Conservation (phyloP, 1,284 basidiomycete genomes). For the Moniliella sp. region DNA sequence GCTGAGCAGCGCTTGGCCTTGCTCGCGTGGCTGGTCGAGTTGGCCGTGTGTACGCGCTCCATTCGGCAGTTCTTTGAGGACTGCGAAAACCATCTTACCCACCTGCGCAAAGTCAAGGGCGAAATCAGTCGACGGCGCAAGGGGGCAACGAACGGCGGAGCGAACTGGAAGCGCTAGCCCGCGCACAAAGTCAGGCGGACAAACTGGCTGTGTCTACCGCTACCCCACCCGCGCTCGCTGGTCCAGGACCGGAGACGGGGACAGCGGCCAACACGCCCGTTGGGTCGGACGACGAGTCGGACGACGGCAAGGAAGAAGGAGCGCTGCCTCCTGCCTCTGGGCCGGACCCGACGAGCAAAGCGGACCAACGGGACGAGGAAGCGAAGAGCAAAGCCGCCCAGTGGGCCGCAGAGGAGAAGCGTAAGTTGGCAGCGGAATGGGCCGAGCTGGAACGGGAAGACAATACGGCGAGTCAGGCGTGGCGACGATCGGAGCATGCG, state of each 20-base stretch:
- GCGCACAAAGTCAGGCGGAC: too few species aligned
- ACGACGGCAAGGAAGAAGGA: neutral
- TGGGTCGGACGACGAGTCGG: neutral
- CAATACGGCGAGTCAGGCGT: conserved; percentile 73
- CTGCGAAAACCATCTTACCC: conserved; percentile 68
- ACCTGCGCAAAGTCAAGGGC: conserved; percentile 78
- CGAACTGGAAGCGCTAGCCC: too few species aligned
- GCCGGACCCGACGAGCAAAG: conserved; percentile 23
- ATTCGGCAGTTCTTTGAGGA: conserved; percentile 72
- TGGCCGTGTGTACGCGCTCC: conserved; percentile 67
- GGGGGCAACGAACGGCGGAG: too few species aligned
- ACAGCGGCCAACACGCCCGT: too few species aligned
- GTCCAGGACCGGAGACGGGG: too few species aligned
- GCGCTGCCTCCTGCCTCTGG: conserved; percentile 5
- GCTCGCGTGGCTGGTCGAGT: conserved; percentile 64
- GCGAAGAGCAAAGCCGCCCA: conserved; percentile 18
- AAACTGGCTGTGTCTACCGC: too few species aligned
- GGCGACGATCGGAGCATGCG: conserved; percentile 59
- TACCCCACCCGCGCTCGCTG: too few species aligned
- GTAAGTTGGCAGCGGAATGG: conserved; percentile 50
- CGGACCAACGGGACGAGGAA: conserved; percentile 12
- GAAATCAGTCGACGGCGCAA: conserved; percentile 74
- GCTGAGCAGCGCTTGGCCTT: conserved; percentile 62
- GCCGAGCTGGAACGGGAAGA: conserved; percentile 57
- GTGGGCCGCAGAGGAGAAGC: conserved; percentile 11